Conservation (phyloP, 805 yeast genomes). For the Starmera caribaea region DNA sequence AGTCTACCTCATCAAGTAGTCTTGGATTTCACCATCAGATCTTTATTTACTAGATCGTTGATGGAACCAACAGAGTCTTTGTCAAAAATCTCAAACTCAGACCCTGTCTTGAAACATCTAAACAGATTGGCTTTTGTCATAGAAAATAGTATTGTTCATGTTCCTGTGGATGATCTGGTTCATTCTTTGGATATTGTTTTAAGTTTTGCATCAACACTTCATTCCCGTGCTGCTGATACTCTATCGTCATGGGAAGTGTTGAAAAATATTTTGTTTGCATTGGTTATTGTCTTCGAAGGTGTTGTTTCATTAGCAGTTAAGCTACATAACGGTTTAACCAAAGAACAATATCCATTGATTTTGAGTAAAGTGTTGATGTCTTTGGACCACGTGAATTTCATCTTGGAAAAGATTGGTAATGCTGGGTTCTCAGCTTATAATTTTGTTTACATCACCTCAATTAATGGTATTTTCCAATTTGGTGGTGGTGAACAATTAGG, state of each 20-base stretch:
- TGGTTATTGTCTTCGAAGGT: conserved; percentile 43
- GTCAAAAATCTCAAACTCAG: not conserved
- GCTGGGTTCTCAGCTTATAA: conserved; percentile 60
- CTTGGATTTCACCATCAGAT: conserved; percentile 7
- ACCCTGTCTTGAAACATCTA: conserved; percentile 38
- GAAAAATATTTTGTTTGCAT: conserved; percentile 35
- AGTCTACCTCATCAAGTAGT: conserved; percentile 13
- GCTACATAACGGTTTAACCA: conserved; percentile 12
- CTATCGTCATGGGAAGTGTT: conserved; percentile 25
- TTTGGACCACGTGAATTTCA: conserved; percentile 35
- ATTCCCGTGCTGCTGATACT: conserved; percentile 3
- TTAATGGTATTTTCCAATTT: conserved; percentile 30
- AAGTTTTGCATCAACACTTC: conserved; percentile 5
- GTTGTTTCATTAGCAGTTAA: conserved; percentile 28
- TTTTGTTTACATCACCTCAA: conserved; percentile 41
- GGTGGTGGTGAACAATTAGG: conserved; percentile 20
- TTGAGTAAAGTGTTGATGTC: conserved; percentile 26
- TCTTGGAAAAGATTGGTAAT: conserved; percentile 44
- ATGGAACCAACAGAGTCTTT: not conserved
- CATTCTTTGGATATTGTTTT: conserved; percentile 7
- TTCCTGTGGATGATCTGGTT: conserved; percentile 8
- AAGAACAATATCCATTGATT: conserved; percentile 10
- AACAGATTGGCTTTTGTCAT: conserved; percentile 38
- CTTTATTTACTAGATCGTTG: conserved; percentile 2
- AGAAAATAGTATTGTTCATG: conserved; percentile 24